These are phyloP conservation scores for Fagopyrum esculentum DNA, from an alignment of 148 eudicot species.

Conservation along the genomic window DNA sequence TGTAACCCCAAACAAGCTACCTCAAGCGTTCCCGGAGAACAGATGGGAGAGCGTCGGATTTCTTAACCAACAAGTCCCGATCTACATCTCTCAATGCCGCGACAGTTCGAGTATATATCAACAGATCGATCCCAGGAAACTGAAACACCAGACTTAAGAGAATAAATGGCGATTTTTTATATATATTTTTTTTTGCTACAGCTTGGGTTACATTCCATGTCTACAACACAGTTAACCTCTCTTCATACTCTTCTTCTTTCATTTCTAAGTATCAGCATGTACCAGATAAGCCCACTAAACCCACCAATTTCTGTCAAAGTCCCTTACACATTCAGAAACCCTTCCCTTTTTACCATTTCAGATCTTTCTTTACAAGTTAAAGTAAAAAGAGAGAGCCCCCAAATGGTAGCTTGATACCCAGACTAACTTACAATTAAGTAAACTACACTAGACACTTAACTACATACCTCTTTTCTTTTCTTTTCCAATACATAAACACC, in stretches of 20 bases:
- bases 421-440: not conserved
- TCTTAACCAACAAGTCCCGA: too few relatives aligned
- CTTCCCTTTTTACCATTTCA: not conserved
- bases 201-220: not conserved
- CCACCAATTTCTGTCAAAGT: not conserved
- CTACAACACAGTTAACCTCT: too few relatives aligned
- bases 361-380: not conserved
- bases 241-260: not conserved
- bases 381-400: not conserved
- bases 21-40: too few relatives aligned
- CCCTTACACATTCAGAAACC: not conserved
- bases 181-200: too few relatives aligned
- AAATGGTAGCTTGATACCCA: not conserved
- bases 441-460: not conserved
- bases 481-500: not conserved
- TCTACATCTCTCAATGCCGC: too few relatives aligned
- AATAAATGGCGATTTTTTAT: too few relatives aligned
- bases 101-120: too few relatives aligned
- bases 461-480: not conserved
- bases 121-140: too few relatives aligned
- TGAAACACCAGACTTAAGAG: too few relatives aligned
- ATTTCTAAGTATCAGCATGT: not conserved
- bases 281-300: not conserved
- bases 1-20: too few relatives aligned
- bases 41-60: too few relatives aligned